A percentile compares a stretch with the other conserved stretches of the same genome.
Conservation (phyloP, 345 rosid species). For the Boechera divaricarpa region DNA sequence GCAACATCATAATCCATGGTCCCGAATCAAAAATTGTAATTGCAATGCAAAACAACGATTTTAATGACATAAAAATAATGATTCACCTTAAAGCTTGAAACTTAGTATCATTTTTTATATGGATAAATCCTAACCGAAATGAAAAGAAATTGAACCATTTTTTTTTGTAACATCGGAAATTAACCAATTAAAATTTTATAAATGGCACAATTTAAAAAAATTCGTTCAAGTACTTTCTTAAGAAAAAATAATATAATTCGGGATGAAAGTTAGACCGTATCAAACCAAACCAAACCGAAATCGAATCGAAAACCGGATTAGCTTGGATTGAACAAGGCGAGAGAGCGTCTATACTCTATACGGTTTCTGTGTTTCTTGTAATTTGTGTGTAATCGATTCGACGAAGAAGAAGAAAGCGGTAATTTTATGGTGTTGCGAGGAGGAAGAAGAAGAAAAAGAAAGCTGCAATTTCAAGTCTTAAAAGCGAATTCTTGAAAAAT, state of each 20-base stretch:
- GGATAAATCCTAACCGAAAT: too few relatives aligned
- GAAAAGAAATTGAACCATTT: too few relatives aligned
- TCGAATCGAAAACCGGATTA: neutral
- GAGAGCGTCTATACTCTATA: neutral
- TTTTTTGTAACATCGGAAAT: too few relatives aligned
- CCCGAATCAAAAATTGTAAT: too few relatives aligned
- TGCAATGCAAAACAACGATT: too few relatives aligned
- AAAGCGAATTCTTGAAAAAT: neutral
- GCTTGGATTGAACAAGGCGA: neutral
- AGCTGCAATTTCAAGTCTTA: slow-evolving; percentile 19
- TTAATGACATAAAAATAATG: too few relatives aligned
- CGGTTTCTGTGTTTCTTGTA: neutral
- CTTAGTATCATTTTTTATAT: too few relatives aligned
- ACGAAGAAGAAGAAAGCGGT: neutral
- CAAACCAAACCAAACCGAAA: neutral
- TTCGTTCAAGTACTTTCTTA: too few relatives aligned
- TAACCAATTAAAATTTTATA: too few relatives aligned
- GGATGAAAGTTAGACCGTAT: neutral
- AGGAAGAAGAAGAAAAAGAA: slow-evolving; percentile 24
- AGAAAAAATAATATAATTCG: neutral
- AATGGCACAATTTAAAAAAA: too few relatives aligned
- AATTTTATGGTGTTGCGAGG: slow-evolving; percentile 7
- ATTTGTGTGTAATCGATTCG: neutral
- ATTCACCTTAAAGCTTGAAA: too few relatives aligned
- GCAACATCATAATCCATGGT: too few relatives aligned